Evolutionary conservation across 441 rosid genomes (phyloP).

Genomic region (Corymbia calophylla): DNA sequence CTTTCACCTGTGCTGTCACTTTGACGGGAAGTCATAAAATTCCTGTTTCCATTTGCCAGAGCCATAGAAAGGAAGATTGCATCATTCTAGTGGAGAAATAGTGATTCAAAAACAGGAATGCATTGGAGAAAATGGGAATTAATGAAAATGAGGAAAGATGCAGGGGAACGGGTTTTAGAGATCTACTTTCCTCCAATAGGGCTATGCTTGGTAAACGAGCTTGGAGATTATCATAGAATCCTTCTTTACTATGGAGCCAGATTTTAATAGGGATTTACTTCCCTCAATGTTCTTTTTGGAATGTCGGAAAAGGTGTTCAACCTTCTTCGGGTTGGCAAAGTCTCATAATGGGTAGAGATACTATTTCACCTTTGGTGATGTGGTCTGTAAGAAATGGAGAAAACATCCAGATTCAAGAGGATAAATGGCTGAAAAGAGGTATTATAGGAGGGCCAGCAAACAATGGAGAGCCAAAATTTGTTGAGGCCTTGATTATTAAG

Average conservation of each 20-base stretch:
- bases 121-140: neutral
- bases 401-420: too few species aligned
- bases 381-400: too few species aligned
- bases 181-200: neutral
- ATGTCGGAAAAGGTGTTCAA: neutral
- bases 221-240: neutral
- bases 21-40: neutral
- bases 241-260: neutral
- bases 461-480: too few species aligned
- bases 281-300: neutral
- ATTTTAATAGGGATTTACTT: neutral
- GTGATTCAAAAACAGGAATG: neutral
- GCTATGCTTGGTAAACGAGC: neutral
- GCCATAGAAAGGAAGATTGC: neutral
- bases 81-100: neutral
- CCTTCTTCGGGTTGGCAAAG: neutral
- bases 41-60: neutral
- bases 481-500: too few species aligned
- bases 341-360: too few species aligned
- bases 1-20: neutral
- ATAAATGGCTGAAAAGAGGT: too few species aligned
- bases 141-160: neutral
- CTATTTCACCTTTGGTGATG: too few species aligned
- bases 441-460: too few species aligned
- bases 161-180: neutral